A percentile compares a stretch with the other conserved stretches of the same genome.
phyloP scores from a whole-genome alignment of 2,329 filamentous ascomycete genomes.

The Coniochaeta sp. region DNA sequence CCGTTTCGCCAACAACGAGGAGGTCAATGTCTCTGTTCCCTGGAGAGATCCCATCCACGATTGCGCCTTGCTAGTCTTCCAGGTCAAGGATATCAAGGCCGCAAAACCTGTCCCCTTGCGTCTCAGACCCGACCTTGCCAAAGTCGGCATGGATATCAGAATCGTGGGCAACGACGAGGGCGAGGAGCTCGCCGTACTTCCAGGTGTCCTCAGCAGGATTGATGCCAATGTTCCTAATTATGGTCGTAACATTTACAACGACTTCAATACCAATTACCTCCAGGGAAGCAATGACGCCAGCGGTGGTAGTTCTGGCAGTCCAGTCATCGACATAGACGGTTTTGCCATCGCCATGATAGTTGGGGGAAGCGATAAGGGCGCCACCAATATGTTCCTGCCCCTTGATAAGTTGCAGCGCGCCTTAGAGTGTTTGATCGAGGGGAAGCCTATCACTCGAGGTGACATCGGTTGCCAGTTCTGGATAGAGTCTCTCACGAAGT shows the following conservation, averaged over 20 bases:
- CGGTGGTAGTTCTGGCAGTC: constrained; percentile 95
- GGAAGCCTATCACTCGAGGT: constrained; percentile 70
- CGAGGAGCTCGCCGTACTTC: constrained; percentile 95
- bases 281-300: constrained; percentile 95
- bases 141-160: constrained; percentile 87
- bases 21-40: constrained; percentile 91
- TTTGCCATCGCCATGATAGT: constrained; percentile 87
- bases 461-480: constrained; percentile 97
- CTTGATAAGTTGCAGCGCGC: constrained; percentile 84
- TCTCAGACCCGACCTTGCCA: constrained; percentile 77
- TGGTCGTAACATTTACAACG: constrained; percentile 93
- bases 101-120: constrained; percentile 80
- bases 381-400: constrained; percentile 95
- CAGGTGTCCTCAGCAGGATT: constrained; percentile 90
- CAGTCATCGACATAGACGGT: constrained; percentile 92
- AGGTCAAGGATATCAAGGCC: constrained; percentile 93
- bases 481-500: constrained; percentile 95
- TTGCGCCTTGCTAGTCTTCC: constrained; percentile 93
- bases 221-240: constrained; percentile 97
- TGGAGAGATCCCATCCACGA: constrained; percentile 98
- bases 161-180: constrained; percentile 98
- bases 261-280: constrained; percentile 95
- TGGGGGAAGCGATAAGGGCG: constrained; percentile 86
- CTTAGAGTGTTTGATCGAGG: constrained; percentile 73
- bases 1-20: constrained; percentile 97